phyloP scores from a whole-genome alignment of 2,329 filamentous ascomycete genomes.

The Plenodomus tracheiphilus region DNA sequence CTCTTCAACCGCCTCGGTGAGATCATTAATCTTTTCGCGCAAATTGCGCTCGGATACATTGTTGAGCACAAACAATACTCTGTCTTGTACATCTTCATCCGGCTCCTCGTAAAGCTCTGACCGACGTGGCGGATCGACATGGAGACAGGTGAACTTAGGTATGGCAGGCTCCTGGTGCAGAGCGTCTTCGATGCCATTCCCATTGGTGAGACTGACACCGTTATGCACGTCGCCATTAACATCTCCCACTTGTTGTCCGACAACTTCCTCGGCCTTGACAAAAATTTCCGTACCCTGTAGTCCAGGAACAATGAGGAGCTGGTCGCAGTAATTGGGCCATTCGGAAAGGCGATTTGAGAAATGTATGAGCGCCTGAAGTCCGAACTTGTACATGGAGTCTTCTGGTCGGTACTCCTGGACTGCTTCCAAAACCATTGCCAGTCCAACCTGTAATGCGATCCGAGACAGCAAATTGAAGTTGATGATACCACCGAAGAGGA shows the following conservation, averaged over 20 bases:
- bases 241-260: constrained; percentile 68
- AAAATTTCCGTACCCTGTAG: constrained; percentile 84
- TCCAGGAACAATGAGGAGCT: constrained; percentile 78
- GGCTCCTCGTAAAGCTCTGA: constrained; percentile 77
- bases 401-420: constrained; percentile 82
- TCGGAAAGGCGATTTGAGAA: constrained; percentile 80
- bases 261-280: constrained; percentile 78
- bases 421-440: constrained; percentile 97
- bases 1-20: constrained; percentile 76
- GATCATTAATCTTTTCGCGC: constrained; percentile 78
- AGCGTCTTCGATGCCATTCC: constrained; percentile 65
- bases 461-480: constrained; percentile 89
- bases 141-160: constrained; percentile 76
- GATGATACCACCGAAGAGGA: constrained; percentile 95
- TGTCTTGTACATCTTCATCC: constrained; percentile 82
- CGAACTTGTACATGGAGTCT: constrained; percentile 96
- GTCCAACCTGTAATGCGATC: constrained; percentile 87
- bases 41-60: constrained; percentile 92
- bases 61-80: constrained; percentile 93
- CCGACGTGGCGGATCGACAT: constrained; percentile 69
- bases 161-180: constrained; percentile 61
- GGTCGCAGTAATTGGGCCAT: constrained; percentile 93
- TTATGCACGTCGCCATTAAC: constrained; percentile 51
- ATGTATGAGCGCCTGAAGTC: constrained; percentile 90
- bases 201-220: constrained; percentile 66